Evolutionary conservation across 345 rosid species (phyloP).

Genomic region (Zanthoxylum bungeanum): DNA sequence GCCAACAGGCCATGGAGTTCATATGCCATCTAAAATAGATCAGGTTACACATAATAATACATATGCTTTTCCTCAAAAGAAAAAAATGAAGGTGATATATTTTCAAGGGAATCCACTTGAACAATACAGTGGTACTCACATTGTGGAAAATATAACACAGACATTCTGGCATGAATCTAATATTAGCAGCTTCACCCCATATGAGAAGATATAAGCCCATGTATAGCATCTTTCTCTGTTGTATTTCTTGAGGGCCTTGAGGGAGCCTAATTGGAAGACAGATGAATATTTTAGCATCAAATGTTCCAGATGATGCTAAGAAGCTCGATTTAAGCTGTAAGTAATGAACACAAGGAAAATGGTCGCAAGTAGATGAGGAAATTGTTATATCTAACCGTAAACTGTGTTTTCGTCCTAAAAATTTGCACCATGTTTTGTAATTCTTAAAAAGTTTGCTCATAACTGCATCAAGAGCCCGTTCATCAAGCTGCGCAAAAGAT

Average conservation of each 20-base stretch:
- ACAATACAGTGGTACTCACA: slow-evolving; percentile 43
- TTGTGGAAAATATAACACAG: slow-evolving; percentile 93
- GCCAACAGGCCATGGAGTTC: slow-evolving; percentile 97
- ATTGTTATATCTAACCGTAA: slow-evolving; percentile 50
- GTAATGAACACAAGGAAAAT: not conserved
- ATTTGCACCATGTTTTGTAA: slow-evolving; percentile 92
- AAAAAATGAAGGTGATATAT: slow-evolving; percentile 9
- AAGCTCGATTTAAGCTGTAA: slow-evolving; percentile 9
- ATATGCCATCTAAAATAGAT: slow-evolving; percentile 81
- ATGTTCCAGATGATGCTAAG: not conserved
- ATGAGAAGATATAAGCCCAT: slow-evolving; percentile 95
- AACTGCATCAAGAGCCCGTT: slow-evolving; percentile 87
- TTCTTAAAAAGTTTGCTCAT: slow-evolving; percentile 87
- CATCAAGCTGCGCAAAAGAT: slow-evolving; percentile 73
- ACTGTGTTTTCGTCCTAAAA: slow-evolving; percentile 92
- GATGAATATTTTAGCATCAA: not conserved
- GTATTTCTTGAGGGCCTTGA: slow-evolving; percentile 81
- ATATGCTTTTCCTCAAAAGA: slow-evolving; percentile 2
- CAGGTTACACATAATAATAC: not conserved
- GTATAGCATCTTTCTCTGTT: slow-evolving; percentile 87
- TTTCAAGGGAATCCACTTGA: slow-evolving; percentile 1
- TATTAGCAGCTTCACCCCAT: slow-evolving; percentile 98
- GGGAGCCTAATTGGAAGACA: slow-evolving; percentile 65
- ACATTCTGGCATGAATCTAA: slow-evolving; percentile 96
- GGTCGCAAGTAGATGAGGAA: not conserved